Percentiles rank a stretch among this genome's conserved stretches.
Evolutionary conservation across 352 stramenopile species (phyloP).

Genomic region (Globisporangium megalacanthum): DNA sequence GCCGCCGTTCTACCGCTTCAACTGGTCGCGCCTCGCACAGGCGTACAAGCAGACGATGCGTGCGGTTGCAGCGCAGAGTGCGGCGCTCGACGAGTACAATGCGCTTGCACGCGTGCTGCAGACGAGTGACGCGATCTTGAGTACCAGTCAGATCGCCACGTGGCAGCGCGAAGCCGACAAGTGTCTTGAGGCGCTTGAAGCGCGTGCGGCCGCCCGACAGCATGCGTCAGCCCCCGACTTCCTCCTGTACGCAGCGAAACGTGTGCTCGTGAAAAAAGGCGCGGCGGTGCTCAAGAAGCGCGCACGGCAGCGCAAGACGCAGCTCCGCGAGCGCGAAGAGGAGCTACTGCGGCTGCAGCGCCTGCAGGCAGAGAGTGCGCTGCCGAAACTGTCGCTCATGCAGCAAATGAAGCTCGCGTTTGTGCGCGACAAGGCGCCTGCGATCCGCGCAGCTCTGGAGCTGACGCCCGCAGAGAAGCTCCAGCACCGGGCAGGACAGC

Average conservation of each 20-base stretch:
- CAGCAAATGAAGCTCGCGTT: slow-evolving; percentile 51
- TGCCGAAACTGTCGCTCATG: slow-evolving; percentile 31
- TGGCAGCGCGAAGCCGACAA: slow-evolving; percentile 37
- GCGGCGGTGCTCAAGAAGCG: slow-evolving; percentile 29
- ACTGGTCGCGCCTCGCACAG: slow-evolving; percentile 38
- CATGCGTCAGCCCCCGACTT: background rate
- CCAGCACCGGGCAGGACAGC: slow-evolving; percentile 27
- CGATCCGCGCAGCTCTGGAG: slow-evolving; percentile 47
- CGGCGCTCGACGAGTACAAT: slow-evolving; percentile 66
- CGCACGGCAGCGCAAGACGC: slow-evolving; percentile 31
- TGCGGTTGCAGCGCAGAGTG: slow-evolving; percentile 34
- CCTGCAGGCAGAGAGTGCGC: slow-evolving; percentile 33
- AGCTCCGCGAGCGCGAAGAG: slow-evolving; percentile 42
- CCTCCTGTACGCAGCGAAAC: slow-evolving; percentile 25
- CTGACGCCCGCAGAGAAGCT: slow-evolving; percentile 50
- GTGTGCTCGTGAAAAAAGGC: slow-evolving; percentile 49
- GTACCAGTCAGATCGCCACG: slow-evolving; percentile 45
- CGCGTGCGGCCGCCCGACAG: background rate
- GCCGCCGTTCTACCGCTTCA: slow-evolving; percentile 43
- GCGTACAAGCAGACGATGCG: slow-evolving; percentile 44
- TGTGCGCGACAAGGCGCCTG: slow-evolving; percentile 35
- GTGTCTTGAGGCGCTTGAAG: slow-evolving; percentile 25
- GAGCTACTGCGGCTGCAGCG: slow-evolving; percentile 39
- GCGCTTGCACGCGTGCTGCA: slow-evolving; percentile 40
- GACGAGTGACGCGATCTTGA: slow-evolving; percentile 31